phyloP scores from a whole-genome alignment of 2,329 filamentous ascomycete species.

The Stagonosporopsis rhizophila region DNA sequence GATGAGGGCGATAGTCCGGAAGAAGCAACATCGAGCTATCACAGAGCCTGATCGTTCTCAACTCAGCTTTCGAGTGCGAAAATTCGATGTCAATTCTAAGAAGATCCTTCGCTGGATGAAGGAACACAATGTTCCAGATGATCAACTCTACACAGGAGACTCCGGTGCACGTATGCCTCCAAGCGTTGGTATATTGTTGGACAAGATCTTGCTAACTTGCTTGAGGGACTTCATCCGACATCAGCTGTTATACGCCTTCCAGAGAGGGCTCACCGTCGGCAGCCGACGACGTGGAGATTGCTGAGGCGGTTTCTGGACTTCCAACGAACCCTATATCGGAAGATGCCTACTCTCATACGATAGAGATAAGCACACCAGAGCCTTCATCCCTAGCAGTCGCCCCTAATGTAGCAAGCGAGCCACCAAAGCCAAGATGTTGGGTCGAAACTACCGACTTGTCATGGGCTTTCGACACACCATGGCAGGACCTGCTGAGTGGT shows the following conservation, averaged over 20 bases:
- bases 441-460: neutral
- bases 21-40: neutral
- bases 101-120: neutral
- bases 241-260: neutral
- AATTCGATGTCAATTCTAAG: neutral
- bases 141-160: neutral
- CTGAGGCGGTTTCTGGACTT: neutral
- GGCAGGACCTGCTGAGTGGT: neutral
- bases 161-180: neutral
- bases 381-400: neutral
- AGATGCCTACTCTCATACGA: neutral
- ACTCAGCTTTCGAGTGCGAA: neutral
- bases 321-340: neutral
- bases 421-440: neutral
- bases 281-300: neutral
- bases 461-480: neutral
- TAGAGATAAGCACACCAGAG: neutral
- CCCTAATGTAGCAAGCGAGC: neutral
- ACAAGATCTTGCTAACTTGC: neutral
- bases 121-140: neutral
- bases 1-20: neutral
- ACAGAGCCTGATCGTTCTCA: neutral
- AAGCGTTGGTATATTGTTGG: neutral
- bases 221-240: neutral
- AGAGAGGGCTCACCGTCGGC: neutral